Conservation (phyloP, 768 basidiomycete species). For the Podaxis sp. region DNA sequence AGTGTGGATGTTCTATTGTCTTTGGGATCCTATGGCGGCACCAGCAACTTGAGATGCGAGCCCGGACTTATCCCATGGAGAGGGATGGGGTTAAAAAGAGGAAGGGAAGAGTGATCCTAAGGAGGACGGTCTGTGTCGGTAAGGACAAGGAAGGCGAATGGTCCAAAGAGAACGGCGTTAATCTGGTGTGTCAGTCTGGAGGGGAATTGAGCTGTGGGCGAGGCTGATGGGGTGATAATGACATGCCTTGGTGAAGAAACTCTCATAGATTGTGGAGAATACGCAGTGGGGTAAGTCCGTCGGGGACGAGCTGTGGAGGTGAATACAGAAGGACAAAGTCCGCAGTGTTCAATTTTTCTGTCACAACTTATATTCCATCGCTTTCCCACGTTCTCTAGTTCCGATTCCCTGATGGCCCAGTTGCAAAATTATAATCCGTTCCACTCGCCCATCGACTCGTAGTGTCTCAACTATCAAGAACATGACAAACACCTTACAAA, state of each 20-base stretch:
- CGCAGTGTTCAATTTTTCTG: conserved; percentile 14
- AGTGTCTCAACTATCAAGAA: background rate
- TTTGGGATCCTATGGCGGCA: conserved; percentile 34
- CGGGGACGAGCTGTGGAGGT: conserved; percentile 7
- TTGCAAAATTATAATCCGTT: background rate
- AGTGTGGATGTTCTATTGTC: conserved; percentile 25
- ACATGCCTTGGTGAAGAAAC: conserved; percentile 38
- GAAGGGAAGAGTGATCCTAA: conserved; percentile 43
- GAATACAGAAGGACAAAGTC: conserved; percentile 6
- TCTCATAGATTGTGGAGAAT: conserved; percentile 51
- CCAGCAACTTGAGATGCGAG: conserved; percentile 35
- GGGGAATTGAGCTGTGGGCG: conserved; percentile 17
- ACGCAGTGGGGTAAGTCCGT: conserved; percentile 11
- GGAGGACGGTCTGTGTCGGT: conserved; percentile 78
- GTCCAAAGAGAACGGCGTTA: conserved; percentile 61
- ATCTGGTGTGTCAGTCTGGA: conserved; percentile 49
- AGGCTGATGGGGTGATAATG: conserved; percentile 14
- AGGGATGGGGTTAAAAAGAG: conserved; percentile 22
- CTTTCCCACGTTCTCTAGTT: conserved; percentile 20
- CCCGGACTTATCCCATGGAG: conserved; percentile 56
- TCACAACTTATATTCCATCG: conserved; percentile 9
- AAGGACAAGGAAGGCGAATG: conserved; percentile 51
- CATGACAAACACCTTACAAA: background rate
- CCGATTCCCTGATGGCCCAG: background rate
- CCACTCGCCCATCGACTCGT: background rate